Conservation (phyloP, 805 yeast genomes). For the Candida namnaoensis region DNA sequence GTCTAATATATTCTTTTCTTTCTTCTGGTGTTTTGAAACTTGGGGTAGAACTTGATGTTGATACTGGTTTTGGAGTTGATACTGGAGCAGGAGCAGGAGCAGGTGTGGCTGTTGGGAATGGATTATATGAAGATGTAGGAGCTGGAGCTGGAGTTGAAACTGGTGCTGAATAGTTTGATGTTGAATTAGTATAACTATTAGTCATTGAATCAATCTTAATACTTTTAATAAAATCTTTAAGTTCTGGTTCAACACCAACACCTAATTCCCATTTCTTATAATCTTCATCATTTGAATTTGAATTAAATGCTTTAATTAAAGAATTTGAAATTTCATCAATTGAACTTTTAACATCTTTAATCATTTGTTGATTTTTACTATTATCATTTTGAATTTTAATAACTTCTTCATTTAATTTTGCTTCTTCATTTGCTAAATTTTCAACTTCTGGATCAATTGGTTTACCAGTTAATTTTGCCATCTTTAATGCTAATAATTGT, state of each 20-base stretch:
- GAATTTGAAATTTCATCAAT: conserved; percentile 50
- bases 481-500: conserved; percentile 72
- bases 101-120: too few species aligned
- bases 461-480: conserved; percentile 90
- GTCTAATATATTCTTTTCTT: conserved; percentile 72
- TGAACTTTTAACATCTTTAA: conserved; percentile 63
- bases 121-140: too few species aligned
- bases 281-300: conserved; percentile 16
- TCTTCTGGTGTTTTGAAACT: conserved; percentile 46
- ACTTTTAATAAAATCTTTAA: conserved; percentile 13
- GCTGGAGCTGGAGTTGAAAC: too few species aligned
- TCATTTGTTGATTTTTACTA: conserved; percentile 44
- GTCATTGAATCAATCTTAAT: conserved; percentile 11
- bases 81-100: background rate
- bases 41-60: conserved; percentile 5
- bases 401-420: conserved; percentile 38
- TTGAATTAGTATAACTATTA: conserved; percentile 1
- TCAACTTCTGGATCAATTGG: conserved; percentile 29
- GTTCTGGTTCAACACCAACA: conserved; percentile 56
- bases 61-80: conserved; percentile 1
- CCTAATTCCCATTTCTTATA: conserved; percentile 76
- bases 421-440: conserved; percentile 25
- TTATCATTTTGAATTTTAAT: conserved; percentile 44
- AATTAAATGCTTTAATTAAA: conserved; percentile 21
- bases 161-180: background rate